Evolutionary conservation across 1,284 basidiomycete genomes (phyloP), one percentile per base, ranked within the genome.

Genomic region (Veloboletus limbatus): DNA sequence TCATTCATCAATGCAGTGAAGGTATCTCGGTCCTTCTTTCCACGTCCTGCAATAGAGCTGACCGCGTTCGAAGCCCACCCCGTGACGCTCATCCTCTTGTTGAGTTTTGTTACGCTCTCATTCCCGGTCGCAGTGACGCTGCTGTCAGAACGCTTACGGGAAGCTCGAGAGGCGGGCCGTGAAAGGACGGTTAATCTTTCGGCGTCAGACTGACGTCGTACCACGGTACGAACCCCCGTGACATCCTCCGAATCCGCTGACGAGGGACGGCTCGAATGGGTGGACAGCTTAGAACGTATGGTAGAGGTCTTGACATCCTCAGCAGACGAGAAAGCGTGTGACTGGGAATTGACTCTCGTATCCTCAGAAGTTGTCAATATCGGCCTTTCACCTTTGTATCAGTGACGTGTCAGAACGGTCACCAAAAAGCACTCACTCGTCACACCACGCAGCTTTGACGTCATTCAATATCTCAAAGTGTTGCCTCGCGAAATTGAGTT

Each of bases 381-480:
- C 16, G 47, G 46, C 37, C 66, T 66, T 43, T 40, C 9, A n/a
- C 43, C 8, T 24, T 22, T n/a, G 43, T 18, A 45, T 62, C 43
- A 44, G 46, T 17, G 22, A 36, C 22, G 43, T 3, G 24, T 40
- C 31, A 8, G 7, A 38, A 28, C n/a, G 17, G 16, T 10, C 14
- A 37, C 11, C 20, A 18, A 14, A 30, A 26, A 41, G 6, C 8
- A 70, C 77, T 45, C 50, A 85, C 84, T 74, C 72, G 43, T 78
- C 70, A 38, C 77, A 73, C 88, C 89, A 93, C 11, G 75, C 73
- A 1, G 67, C 63, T 54, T 78, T 81, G 36, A 85, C 76, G 32
- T 89, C 87, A 30, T 76, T 74, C 54, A 94, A 65, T 7, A 88
- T 77, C 10, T 83, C 79, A 17, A 82, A 67, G 56, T 88, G 88